Base-by-base conservation (phyloP, 2,329 filamentous ascomycete species). In the Diaporthe sp. region DNA sequence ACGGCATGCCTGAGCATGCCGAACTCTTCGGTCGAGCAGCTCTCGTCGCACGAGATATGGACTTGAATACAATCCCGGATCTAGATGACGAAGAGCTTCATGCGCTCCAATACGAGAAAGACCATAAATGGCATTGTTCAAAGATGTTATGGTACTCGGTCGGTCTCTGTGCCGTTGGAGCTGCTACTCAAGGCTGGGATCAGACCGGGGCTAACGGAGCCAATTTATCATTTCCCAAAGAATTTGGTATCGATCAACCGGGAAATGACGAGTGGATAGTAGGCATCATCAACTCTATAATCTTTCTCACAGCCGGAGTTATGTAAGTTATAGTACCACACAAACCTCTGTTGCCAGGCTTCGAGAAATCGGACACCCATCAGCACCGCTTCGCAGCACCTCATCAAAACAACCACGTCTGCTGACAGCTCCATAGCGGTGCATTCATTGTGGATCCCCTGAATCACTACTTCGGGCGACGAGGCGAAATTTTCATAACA, bases 401-500 rank as follows among this genome's bases (percentile, higher is more conserved):
- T 87, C 2, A 89, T 90, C 73, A 22, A 44, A n/a, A 46, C 44
- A 17, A 17, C 53, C 39, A 53, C 51, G 5, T 31, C 13, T 9
- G 17, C 19, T 67, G 10, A 39, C 57, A 6, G 44, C 2, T 25
- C 25, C 7, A n/a, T 44, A 75, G 62, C 37, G 65, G 19, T 77
- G 78, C 82, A 93, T 17, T 92, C 92, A 67, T 75, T 34, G 58
- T 68, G 0, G 92, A 94, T 77, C 85, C 85, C 4, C 87, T 90
- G 72, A 89, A 86, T 77, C 78, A 83, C 72, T 81, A 79, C 61
- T 79, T 86, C 39, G 87, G 87, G 9, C 86, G 87, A 13, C 84
- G 87, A 10, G 86, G 92, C 73, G 93, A 91, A 28, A 95, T 96
- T 77, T 96, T 95, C 83, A 85, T 94, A 74, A 92, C 94, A 9